phyloP scores from a whole-genome alignment of 2,329 filamentous ascomycete species.

The Zymoseptoria ardabiliae region DNA sequence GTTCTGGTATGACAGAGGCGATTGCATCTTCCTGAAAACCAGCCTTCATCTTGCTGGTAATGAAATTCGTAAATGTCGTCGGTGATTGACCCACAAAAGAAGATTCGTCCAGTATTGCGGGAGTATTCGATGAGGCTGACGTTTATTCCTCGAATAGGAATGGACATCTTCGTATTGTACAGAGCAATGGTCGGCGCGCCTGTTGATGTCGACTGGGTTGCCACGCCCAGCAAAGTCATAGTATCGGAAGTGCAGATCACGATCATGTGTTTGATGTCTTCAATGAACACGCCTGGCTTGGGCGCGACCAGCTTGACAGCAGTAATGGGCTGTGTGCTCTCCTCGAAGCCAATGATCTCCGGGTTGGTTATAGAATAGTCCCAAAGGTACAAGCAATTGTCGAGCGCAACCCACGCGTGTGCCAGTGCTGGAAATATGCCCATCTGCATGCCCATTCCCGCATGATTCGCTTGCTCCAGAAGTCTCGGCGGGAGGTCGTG shows the following conservation, averaged over 20 bases:
- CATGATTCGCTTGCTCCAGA: conserved; percentile 84
- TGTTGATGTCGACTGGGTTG: conserved; percentile 54
- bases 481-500: conserved; percentile 88
- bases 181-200: conserved; percentile 68
- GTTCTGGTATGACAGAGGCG: conserved; percentile 50
- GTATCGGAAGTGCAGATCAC: conserved; percentile 82
- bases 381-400: conserved; percentile 95
- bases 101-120: conserved; percentile 73
- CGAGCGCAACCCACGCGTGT: conserved; percentile 91
- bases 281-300: conserved; percentile 78
- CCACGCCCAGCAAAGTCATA: conserved; percentile 78
- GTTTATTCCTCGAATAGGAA: conserved; percentile 62
- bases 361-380: conserved; percentile 92
- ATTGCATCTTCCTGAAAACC: conserved; percentile 89
- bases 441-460: conserved; percentile 85
- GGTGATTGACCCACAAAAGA: conserved; percentile 74
- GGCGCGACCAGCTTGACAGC: conserved; percentile 83
- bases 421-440: conserved; percentile 91
- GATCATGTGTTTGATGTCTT: conserved; percentile 76
- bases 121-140: conserved; percentile 75
- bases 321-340: conserved; percentile 79
- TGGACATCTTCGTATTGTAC: conserved; percentile 82
- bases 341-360: conserved; percentile 85
- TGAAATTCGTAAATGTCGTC: conserved; percentile 90
- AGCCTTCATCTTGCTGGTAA: conserved; percentile 94